Percentiles rank a stretch among this genome's conserved stretches.
Conservation (phyloP, 306 rosid species). For the Rosa lucieae region DNA sequence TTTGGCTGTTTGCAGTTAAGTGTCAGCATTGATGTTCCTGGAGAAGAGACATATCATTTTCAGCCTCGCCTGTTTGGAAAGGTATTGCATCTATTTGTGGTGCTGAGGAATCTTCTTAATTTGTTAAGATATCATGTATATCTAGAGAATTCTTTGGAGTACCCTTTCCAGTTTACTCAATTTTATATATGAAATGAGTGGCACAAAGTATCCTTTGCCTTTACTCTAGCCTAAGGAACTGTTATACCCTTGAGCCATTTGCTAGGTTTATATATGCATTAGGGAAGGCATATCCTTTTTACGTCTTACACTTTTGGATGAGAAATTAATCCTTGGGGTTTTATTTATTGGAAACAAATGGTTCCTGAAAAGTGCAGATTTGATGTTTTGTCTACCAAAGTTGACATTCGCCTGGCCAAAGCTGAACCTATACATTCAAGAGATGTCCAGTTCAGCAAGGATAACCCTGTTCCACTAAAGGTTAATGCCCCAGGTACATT, state of each 20-base stretch:
- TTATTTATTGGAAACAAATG: slow-evolving; percentile 47
- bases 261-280: background rate
- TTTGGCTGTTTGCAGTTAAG: too few relatives aligned
- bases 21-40: too few relatives aligned
- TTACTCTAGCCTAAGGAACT: too few relatives aligned
- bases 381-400: slow-evolving; percentile 65
- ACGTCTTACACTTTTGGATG: slow-evolving; percentile 5
- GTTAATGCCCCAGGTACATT: slow-evolving; percentile 49
- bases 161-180: background rate
- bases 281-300: slow-evolving; percentile 6
- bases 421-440: slow-evolving; percentile 57
- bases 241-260: slow-evolving; percentile 3
- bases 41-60: too few relatives aligned
- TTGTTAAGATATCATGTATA: background rate
- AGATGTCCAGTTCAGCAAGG: slow-evolving; percentile 61
- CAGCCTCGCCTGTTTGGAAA: slow-evolving; percentile 53
- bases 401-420: slow-evolving; percentile 81
- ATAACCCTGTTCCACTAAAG: slow-evolving; percentile 33
- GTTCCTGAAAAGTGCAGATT: slow-evolving; percentile 54
- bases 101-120: background rate
- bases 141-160: background rate
- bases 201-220: background rate
- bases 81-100: slow-evolving; percentile 41
- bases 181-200: background rate
- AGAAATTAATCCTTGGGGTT: slow-evolving; percentile 23